Conservation (phyloP, 805 yeast species). For the Diddensiella santjacobensis region DNA sequence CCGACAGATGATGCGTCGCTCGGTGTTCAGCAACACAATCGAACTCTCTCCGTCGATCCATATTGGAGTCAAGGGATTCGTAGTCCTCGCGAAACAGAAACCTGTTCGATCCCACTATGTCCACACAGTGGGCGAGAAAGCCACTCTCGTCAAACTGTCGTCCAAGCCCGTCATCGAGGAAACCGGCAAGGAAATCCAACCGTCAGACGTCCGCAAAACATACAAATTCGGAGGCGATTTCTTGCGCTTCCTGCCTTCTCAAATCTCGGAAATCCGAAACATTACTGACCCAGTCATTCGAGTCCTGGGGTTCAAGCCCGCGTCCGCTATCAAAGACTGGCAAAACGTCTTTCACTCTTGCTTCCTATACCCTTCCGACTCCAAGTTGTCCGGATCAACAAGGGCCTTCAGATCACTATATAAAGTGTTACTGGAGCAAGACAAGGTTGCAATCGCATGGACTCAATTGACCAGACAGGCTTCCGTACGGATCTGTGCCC, state of each 20-base stretch:
- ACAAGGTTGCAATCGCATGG: constrained; percentile 66
- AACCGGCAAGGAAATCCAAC: constrained; percentile 44
- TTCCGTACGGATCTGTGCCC: constrained; percentile 53
- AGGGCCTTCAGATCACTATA: constrained; percentile 66
- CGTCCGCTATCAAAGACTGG: constrained; percentile 41
- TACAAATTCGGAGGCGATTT: constrained; percentile 40
- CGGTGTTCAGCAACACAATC: constrained; percentile 59
- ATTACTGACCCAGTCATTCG: constrained; percentile 51
- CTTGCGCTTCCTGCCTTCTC: constrained; percentile 38
- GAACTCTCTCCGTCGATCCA: constrained; percentile 51
- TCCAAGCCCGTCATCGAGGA: constrained; percentile 38
- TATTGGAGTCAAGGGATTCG: constrained; percentile 69
- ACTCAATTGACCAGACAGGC: constrained; percentile 56
- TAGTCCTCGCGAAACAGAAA: constrained; percentile 55
- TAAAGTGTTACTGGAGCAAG: constrained; percentile 49
- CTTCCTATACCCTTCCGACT: constrained; percentile 67
- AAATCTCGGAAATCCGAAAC: constrained; percentile 33
- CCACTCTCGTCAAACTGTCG: constrained; percentile 49
- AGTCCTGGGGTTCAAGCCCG: constrained; percentile 62
- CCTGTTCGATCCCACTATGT: constrained; percentile 49
- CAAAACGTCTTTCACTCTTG: constrained; percentile 53
- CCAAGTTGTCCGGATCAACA: constrained; percentile 56
- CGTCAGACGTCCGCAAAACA: constrained; percentile 36
- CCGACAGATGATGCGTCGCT: constrained; percentile 58
- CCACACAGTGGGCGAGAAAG: constrained; percentile 49